Evolutionary conservation across 805 yeast genomes (phyloP).

Genomic region (Sugiyamaella floridensis): DNA sequence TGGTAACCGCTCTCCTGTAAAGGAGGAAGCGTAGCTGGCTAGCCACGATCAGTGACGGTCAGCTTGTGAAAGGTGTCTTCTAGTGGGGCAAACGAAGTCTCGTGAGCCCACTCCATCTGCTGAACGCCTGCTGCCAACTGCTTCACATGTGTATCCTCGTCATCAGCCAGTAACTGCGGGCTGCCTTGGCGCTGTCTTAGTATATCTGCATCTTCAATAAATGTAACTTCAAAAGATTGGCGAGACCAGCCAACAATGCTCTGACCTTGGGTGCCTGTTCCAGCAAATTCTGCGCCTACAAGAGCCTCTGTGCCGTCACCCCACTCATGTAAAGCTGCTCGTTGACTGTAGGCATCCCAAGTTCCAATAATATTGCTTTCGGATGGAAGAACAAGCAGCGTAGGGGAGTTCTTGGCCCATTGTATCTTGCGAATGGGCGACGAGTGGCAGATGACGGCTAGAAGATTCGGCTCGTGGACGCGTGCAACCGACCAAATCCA

Average conservation of each 20-base stretch:
- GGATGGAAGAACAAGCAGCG: conserved; percentile 7
- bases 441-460: conserved; percentile 13
- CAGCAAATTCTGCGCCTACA: background rate
- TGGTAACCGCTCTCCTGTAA: background rate
- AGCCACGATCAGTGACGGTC: background rate
- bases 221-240: background rate
- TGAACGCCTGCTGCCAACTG: conserved; percentile 18
- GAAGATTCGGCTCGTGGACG: background rate
- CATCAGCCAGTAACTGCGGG: conserved; percentile 17
- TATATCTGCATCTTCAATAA: background rate
- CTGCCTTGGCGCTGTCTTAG: conserved; percentile 1
- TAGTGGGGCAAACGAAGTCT: conserved; percentile 4
- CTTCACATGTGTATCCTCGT: conserved; percentile 16
- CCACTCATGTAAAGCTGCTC: background rate
- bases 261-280: background rate
- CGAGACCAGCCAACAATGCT: background rate
- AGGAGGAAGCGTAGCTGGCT: background rate
- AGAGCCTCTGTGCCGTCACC: background rate
- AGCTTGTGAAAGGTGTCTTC: conserved; percentile 19
- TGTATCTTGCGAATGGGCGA: conserved; percentile 2
- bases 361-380: conserved; percentile 6
- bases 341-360: conserved; percentile 8
- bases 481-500: conserved; percentile 18
- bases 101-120: conserved; percentile 18
- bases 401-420: conserved; percentile 4